Evolutionary conservation across 257 asterid species (phyloP).

Genomic region (Coffea canephora): DNA sequence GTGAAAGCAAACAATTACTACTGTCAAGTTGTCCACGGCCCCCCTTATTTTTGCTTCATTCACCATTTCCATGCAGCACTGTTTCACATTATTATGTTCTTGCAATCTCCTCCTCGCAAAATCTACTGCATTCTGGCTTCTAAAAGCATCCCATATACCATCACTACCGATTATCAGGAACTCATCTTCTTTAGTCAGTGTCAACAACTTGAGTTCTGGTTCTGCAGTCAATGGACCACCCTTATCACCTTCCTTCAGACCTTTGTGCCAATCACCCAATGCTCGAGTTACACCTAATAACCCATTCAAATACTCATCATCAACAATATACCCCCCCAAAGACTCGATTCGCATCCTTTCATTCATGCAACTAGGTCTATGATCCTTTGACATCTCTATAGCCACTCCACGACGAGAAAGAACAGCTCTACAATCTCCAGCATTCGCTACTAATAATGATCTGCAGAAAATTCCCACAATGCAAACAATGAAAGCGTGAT

Average conservation of each 20-base stretch:
- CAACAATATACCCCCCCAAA: constrained; percentile 69
- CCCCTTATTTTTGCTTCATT: constrained; percentile 79
- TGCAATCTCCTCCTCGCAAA: constrained; percentile 73
- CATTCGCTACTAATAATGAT: constrained; percentile 89
- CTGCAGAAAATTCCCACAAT: constrained; percentile 30
- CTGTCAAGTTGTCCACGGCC: constrained; percentile 71
- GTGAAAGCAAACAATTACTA: constrained; percentile 76
- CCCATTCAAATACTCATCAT: constrained; percentile 77
- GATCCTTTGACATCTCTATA: constrained; percentile 85
- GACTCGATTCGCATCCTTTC: constrained; percentile 75
- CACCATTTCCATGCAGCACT: constrained; percentile 79
- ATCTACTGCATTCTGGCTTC: constrained; percentile 86
- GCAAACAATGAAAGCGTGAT: background rate
- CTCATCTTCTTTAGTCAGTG: constrained; percentile 77
- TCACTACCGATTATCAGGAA: constrained; percentile 85
- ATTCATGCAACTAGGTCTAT: constrained; percentile 58
- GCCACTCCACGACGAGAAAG: constrained; percentile 73
- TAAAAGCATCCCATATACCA: constrained; percentile 84
- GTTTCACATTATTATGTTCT: constrained; percentile 69
- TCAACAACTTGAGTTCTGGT: constrained; percentile 69
- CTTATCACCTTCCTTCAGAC: constrained; percentile 58
- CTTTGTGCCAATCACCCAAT: constrained; percentile 91
- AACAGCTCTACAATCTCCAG: constrained; percentile 92
- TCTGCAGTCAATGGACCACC: constrained; percentile 88
- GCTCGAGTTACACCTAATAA: constrained; percentile 80